Conservation (phyloP, 2,329 filamentous ascomycete genomes). For the Pseudomassariella vexata region DNA sequence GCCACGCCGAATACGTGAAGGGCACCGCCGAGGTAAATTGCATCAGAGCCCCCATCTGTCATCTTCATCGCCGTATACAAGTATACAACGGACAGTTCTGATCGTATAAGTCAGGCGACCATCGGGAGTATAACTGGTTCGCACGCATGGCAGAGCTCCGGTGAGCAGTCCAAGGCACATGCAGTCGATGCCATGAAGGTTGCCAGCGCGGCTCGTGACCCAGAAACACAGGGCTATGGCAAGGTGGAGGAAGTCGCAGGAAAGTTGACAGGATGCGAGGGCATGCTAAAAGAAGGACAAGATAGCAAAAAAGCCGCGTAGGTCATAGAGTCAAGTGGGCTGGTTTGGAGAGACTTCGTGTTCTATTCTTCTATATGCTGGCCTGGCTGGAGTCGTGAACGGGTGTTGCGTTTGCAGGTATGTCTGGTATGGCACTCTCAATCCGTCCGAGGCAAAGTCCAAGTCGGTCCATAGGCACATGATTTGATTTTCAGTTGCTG, state of each 20-base stretch:
- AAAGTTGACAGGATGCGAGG: constrained; percentile 59
- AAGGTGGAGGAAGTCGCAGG: constrained; percentile 61
- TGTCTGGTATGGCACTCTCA: no score
- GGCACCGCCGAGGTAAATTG: constrained; percentile 59
- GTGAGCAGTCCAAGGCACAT: constrained; percentile 57
- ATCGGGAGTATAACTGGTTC: constrained; percentile 59
- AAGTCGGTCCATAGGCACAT: no score
- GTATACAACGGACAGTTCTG: background rate
- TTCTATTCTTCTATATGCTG: no score
- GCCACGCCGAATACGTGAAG: constrained; percentile 64
- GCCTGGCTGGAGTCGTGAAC: no score
- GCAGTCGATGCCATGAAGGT: constrained; percentile 58
- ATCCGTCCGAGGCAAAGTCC: no score
- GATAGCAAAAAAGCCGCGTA: constrained; percentile 34
- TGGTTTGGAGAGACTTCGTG: no score
- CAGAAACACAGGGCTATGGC: constrained; percentile 49
- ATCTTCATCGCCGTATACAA: constrained; percentile 2
- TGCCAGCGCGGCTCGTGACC: constrained; percentile 51
- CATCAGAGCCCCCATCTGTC: background rate
- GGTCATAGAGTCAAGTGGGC: no score
- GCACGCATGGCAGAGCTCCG: constrained; percentile 57
- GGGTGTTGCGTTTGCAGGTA: no score
- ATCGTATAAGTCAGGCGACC: constrained; percentile 46
- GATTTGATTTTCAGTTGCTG: no score
- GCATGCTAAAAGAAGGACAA: constrained; percentile 60